Conservation (phyloP, 768 basidiomycete species). For the Mycena vitilis region DNA sequence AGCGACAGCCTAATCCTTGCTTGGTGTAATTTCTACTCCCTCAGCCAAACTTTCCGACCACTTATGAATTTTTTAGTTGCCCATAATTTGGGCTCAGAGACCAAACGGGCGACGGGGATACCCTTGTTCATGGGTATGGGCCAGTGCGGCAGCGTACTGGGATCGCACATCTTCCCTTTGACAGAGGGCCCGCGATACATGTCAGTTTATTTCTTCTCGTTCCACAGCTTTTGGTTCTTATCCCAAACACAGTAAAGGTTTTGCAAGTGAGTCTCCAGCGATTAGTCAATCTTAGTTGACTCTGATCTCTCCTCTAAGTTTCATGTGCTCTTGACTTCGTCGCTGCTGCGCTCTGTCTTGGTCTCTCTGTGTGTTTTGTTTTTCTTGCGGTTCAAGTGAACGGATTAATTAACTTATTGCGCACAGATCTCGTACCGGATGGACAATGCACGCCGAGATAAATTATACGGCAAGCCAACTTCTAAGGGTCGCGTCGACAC, state of each 20-base stretch:
- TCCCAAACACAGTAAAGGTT: slow-evolving; percentile 61
- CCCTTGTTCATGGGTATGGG: slow-evolving; percentile 86
- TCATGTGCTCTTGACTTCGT: slow-evolving; percentile 65
- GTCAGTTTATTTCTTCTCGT: slow-evolving; percentile 50
- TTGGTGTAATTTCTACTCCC: slow-evolving; percentile 64
- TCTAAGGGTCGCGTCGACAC: slow-evolving; percentile 67
- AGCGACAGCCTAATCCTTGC: slow-evolving; percentile 63
- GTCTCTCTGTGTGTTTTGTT: slow-evolving; percentile 58
- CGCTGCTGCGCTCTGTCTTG: slow-evolving; percentile 61
- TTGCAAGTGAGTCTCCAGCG: slow-evolving; percentile 55
- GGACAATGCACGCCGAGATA: slow-evolving; percentile 70
- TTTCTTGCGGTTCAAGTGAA: neutral
- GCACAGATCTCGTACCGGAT: slow-evolving; percentile 71
- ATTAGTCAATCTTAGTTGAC: too few relatives aligned
- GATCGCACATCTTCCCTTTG: slow-evolving; percentile 77
- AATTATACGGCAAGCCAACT: slow-evolving; percentile 61
- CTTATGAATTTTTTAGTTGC: slow-evolving; percentile 59
- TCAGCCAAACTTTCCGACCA: slow-evolving; percentile 61
- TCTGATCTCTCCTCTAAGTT: slow-evolving; percentile 41
- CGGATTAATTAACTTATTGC: neutral
- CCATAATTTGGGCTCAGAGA: slow-evolving; percentile 83
- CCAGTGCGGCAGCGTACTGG: slow-evolving; percentile 81
- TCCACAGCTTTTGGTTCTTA: neutral
- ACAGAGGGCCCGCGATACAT: slow-evolving; percentile 73
- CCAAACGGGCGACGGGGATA: slow-evolving; percentile 80